A percentile compares a stretch with the other conserved stretches of the same genome.
These are phyloP conservation scores for Alternaria burnsii DNA, from an alignment of 2,329 filamentous ascomycete species.

Conservation along the genomic window DNA sequence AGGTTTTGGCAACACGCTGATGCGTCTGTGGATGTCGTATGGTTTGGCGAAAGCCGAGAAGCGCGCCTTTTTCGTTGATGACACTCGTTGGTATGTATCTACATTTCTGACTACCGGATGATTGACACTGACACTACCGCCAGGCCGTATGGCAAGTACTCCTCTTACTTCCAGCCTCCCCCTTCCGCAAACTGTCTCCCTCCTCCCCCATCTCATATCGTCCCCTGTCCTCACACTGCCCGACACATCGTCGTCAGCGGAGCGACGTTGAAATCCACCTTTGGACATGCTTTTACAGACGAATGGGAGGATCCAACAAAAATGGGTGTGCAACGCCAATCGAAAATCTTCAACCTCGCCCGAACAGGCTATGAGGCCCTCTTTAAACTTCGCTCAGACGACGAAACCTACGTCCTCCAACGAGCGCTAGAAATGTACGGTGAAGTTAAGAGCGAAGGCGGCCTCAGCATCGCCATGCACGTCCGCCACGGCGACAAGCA, in stretches of 20 bases:
- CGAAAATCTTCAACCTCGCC: constrained; percentile 72
- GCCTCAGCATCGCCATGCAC: constrained; percentile 74
- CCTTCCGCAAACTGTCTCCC: constrained; percentile 72
- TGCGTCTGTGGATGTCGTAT: constrained; percentile 85
- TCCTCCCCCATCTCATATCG: constrained; percentile 76
- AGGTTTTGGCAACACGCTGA: constrained; percentile 77
- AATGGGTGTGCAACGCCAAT: constrained; percentile 62
- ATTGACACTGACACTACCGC: constrained; percentile 22
- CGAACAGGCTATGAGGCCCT: constrained; percentile 76
- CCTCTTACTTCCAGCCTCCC: constrained; percentile 73
- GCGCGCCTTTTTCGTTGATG: constrained; percentile 83
- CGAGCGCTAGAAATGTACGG: constrained; percentile 66
- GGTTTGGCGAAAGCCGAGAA: constrained; percentile 78
- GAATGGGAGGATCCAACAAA: constrained; percentile 61
- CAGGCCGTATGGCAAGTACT: constrained; percentile 78
- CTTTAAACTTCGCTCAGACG: constrained; percentile 73
- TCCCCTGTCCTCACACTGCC: constrained; percentile 81
- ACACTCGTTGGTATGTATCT: constrained; percentile 70
- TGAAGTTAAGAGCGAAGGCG: constrained; percentile 56
- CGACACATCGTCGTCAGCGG: constrained; percentile 77
- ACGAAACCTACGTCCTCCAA: constrained; percentile 69
- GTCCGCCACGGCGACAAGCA: constrained; percentile 82
- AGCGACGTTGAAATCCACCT: constrained; percentile 70
- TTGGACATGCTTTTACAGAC: constrained; percentile 67
- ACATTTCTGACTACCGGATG: background rate